A percentile compares a stretch with the other conserved stretches of the same genome.
These are phyloP conservation scores for Calonectria leucothoes DNA, from an alignment of 2,329 filamentous ascomycete species.

Conservation along the genomic window DNA sequence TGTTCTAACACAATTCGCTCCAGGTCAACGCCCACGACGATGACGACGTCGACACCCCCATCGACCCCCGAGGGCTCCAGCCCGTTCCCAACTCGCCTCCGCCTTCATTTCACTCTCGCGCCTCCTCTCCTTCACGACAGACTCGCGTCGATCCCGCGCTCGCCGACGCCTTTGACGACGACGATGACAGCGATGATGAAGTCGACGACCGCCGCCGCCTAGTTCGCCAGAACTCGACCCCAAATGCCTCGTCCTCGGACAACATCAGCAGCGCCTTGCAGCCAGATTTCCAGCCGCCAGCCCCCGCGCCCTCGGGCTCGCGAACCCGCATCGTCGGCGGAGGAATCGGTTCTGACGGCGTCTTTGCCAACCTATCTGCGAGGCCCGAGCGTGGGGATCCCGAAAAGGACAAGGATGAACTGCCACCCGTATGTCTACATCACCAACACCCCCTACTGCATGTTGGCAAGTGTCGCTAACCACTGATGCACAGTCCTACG, in stretches of 20 bases:
- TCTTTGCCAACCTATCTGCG: slow-evolving; percentile 94
- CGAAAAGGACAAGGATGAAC: slow-evolving; percentile 85
- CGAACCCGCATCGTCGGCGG: slow-evolving; percentile 72
- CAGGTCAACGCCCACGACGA: slow-evolving; percentile 71
- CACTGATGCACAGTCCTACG: slow-evolving; percentile 78
- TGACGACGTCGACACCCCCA: slow-evolving; percentile 54
- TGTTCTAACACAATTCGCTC: slow-evolving; percentile 25
- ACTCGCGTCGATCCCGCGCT: slow-evolving; percentile 79
- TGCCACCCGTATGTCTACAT: slow-evolving; percentile 81
- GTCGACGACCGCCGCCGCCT: slow-evolving; percentile 87
- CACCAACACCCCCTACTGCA: not conserved
- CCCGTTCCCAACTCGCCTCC: slow-evolving; percentile 70
- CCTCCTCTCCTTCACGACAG: slow-evolving; percentile 66
- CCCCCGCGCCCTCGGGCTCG: slow-evolving; percentile 48
- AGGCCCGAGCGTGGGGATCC: slow-evolving; percentile 85
- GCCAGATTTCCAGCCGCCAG: slow-evolving; percentile 25
- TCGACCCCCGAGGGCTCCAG: slow-evolving; percentile 49
- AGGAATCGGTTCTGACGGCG: slow-evolving; percentile 87
- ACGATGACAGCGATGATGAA: slow-evolving; percentile 77
- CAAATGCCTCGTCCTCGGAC: slow-evolving; percentile 34
- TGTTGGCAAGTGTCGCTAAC: slow-evolving; percentile 47
- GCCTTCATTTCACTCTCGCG: slow-evolving; percentile 89
- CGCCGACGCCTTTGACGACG: slow-evolving; percentile 91
- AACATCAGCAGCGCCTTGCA: slow-evolving; percentile 32
- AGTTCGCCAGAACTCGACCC: slow-evolving; percentile 73